Conservation (phyloP, 345 rosid genomes). For the Stellera chamaejasme region DNA sequence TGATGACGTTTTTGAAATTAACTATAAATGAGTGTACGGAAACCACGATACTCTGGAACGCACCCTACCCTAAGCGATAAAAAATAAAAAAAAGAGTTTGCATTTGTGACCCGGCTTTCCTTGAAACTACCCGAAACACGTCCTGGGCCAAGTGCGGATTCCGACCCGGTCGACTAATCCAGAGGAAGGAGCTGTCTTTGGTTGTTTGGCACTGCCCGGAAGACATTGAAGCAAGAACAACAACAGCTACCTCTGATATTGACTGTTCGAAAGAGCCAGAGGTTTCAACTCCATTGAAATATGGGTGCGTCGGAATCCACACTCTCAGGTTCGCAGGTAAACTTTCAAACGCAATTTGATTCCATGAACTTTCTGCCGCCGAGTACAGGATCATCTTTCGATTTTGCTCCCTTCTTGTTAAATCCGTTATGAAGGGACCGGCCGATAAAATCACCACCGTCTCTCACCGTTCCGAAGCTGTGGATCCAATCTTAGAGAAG, state of each 20-base stretch:
- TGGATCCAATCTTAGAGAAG: conserved; percentile 69
- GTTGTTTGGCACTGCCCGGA: too few species aligned
- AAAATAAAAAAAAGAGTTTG: too few species aligned
- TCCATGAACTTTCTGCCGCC: background rate
- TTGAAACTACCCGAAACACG: too few species aligned
- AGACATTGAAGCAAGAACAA: background rate
- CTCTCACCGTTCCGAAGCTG: conserved; percentile 46
- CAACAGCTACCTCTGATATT: background rate
- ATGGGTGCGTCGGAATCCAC: conserved; percentile 40
- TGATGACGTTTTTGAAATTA: too few species aligned
- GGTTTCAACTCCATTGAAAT: background rate
- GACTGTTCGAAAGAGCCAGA: too few species aligned
- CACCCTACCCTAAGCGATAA: too few species aligned
- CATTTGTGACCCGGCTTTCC: too few species aligned
- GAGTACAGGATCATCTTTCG: background rate
- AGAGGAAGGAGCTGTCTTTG: too few species aligned
- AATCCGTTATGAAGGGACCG: conserved; percentile 18
- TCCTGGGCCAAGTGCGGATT: too few species aligned
- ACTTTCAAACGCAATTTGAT: background rate
- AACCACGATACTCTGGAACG: too few species aligned
- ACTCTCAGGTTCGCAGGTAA: conserved; percentile 43
- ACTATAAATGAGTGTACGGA: too few species aligned
- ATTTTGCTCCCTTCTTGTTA: background rate
- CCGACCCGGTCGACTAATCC: too few species aligned
- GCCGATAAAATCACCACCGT: conserved; percentile 78